Base-by-base conservation (phyloP, 176 grass and related monocot species). In the Lolium multiflorum region DNA sequence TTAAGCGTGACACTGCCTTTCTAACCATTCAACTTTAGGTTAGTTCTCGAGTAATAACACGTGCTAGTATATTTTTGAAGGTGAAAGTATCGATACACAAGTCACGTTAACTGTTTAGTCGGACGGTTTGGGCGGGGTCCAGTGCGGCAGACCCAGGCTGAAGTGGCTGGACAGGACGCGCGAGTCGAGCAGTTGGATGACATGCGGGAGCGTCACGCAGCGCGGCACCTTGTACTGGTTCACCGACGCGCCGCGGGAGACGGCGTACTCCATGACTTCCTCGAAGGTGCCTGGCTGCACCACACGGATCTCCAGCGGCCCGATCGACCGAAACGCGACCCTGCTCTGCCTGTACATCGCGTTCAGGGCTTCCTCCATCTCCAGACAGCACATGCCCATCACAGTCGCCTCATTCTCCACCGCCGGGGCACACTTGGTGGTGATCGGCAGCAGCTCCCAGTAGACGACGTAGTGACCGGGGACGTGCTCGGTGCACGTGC, bases 121-220 rank as follows among this genome's bases (percentile, higher is more conserved):
- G 73, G 82, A 58, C 67, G 79, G 71, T 18, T 52, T 80, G 9
- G 74, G 82, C 16, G 92, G 92, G 0, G 81, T 56, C 92, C 92
- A 97, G 72, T 88, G 92, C 39, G 92, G 92, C 71, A 86, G 88
- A 52, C 60, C 82, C 4, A 89, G 89, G 89, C 95, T 97, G 79
- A 95, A 97, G 86, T 97, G 89, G 56, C 37, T 65, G 49, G 95
- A 97, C 28, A 97, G 79, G 69, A 95, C 92, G 11, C 95, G 92
- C 41, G 92, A 97, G 89, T 97, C 95, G 28, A 97, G 87, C 70
- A 97, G 83, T 74, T 97, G 87, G 46, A 94, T 56, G 89, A 97
- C 94, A 12, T 90, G 92, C 38, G 86, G 92, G 86, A 97, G 92
- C 41, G 87, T 91, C 7, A 97, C 95, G 89, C 95, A 97, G 1